phyloP scores from a whole-genome alignment of 2,329 filamentous ascomycete species.

The Fusarium nematophilum region DNA sequence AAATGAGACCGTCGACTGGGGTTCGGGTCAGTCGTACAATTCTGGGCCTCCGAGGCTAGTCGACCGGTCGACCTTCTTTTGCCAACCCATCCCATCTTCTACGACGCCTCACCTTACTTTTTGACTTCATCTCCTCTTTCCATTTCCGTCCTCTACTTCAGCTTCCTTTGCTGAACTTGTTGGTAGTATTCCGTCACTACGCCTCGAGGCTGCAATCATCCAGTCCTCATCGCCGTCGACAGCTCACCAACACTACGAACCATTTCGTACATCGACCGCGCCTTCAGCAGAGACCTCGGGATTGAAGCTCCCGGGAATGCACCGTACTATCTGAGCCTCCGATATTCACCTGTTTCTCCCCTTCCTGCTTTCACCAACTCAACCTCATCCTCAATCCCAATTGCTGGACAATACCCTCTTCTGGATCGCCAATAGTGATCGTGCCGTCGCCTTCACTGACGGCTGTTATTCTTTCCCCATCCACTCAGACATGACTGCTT shows the following conservation, averaged over 20 bases:
- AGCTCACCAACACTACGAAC: constrained; percentile 11
- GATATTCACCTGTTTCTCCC: constrained; percentile 3
- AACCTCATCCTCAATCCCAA: not conserved
- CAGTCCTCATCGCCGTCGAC: constrained; percentile 24
- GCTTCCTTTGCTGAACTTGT: constrained; percentile 26
- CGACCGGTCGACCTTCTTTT: constrained; percentile 33
- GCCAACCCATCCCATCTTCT: constrained; percentile 37
- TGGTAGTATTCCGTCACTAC: constrained; percentile 25
- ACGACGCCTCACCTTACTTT: constrained; percentile 41
- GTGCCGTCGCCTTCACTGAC: constrained; percentile 1
- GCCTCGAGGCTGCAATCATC: constrained; percentile 13
- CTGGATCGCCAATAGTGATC: not conserved
- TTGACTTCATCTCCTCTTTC: constrained; percentile 41
- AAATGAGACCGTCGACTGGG: constrained; percentile 45
- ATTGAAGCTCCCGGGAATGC: constrained; percentile 19
- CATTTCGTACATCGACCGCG: constrained; percentile 13
- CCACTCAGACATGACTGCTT: constrained; percentile 52
- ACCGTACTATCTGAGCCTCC: constrained; percentile 8
- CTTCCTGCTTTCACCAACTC: not conserved
- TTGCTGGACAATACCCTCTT: not conserved
- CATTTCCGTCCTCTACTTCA: constrained; percentile 32
- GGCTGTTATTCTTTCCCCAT: constrained; percentile 2
- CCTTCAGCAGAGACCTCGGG: constrained; percentile 22
- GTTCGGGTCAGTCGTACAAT: constrained; percentile 46
- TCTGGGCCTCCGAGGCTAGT: constrained; percentile 40